Evolutionary conservation across 2,329 filamentous ascomycete species (phyloP).

Genomic region (Xenosphaeropsis pyriputrescens): DNA sequence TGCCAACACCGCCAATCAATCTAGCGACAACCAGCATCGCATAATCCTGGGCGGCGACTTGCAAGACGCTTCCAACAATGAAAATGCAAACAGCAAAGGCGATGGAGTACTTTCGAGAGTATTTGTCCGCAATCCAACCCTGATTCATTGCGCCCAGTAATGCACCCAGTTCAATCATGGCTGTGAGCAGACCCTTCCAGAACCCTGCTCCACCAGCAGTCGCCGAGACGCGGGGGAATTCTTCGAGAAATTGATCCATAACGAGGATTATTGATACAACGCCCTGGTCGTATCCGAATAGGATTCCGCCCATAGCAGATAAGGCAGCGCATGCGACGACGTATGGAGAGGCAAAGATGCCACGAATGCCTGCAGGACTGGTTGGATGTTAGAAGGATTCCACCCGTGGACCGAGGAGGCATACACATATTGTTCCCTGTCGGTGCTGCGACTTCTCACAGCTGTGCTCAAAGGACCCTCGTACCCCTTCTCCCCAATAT

Average conservation of each 20-base stretch:
- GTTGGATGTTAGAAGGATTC: no score
- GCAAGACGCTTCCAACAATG: constrained; percentile 30
- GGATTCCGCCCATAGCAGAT: constrained; percentile 22
- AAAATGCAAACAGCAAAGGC: constrained; percentile 33
- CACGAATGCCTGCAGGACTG: constrained; percentile 13
- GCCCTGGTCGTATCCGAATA: constrained; percentile 27
- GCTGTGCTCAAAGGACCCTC: neutral
- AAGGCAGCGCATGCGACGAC: constrained; percentile 20
- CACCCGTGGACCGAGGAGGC: neutral
- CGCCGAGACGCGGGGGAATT: constrained; percentile 19
- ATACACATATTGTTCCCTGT: constrained; percentile 1
- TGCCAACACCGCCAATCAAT: constrained; percentile 32
- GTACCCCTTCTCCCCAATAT: neutral
- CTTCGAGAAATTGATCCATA: constrained; percentile 19
- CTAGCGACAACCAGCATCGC: constrained; percentile 33
- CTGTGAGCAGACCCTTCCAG: constrained; percentile 24
- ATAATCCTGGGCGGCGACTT: constrained; percentile 33
- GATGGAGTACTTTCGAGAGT: constrained; percentile 35
- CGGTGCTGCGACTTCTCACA: neutral
- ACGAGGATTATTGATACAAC: constrained; percentile 24
- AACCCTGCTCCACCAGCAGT: constrained; percentile 14
- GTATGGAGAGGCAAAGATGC: constrained; percentile 18
- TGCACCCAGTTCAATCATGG: constrained; percentile 39
- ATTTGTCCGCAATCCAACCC: constrained; percentile 32
- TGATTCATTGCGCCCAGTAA: constrained; percentile 26